A percentile compares a stretch with the other conserved stretches of the same genome.
Conservation (phyloP, 768 basidiomycete species). For the Lactifluus pinguis region DNA sequence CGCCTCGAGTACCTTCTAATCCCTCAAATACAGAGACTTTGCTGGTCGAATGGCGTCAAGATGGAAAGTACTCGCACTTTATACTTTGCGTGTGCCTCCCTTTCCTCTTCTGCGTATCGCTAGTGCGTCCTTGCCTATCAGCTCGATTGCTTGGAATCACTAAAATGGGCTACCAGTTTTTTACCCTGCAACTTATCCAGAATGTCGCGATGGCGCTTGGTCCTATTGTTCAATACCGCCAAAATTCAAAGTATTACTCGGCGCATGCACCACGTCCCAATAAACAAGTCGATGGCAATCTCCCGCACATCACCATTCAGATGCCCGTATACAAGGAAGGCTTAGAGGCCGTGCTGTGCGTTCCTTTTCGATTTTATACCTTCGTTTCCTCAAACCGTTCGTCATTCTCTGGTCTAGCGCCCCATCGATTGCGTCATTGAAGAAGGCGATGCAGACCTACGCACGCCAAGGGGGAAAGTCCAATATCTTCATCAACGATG, state of each 20-base stretch:
- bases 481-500: constrained; percentile 52
- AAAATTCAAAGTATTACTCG: constrained; percentile 49
- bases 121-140: constrained; percentile 24
- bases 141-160: too few relatives aligned
- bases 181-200: constrained; percentile 35
- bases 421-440: constrained; percentile 45
- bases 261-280: constrained; percentile 35
- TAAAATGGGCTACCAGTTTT: constrained; percentile 22
- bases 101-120: constrained; percentile 37
- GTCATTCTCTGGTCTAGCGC: constrained; percentile 23
- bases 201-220: constrained; percentile 38
- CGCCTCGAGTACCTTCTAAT: not conserved
- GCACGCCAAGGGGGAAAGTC: constrained; percentile 57
- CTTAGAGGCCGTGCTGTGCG: constrained; percentile 42
- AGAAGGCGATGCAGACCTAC: constrained; percentile 54
- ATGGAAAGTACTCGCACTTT: constrained; percentile 35
- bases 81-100: constrained; percentile 36
- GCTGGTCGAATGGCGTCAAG: constrained; percentile 43
- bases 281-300: constrained; percentile 34
- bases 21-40: constrained; percentile 29
- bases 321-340: constrained; percentile 53
- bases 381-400: not conserved
- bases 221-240: constrained; percentile 42
- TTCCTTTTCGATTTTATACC: constrained; percentile 5
- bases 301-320: constrained; percentile 45